These are phyloP conservation scores for Letharia lupina DNA, from an alignment of 495 filamentous ascomycete genomes.

Conservation along the genomic window DNA sequence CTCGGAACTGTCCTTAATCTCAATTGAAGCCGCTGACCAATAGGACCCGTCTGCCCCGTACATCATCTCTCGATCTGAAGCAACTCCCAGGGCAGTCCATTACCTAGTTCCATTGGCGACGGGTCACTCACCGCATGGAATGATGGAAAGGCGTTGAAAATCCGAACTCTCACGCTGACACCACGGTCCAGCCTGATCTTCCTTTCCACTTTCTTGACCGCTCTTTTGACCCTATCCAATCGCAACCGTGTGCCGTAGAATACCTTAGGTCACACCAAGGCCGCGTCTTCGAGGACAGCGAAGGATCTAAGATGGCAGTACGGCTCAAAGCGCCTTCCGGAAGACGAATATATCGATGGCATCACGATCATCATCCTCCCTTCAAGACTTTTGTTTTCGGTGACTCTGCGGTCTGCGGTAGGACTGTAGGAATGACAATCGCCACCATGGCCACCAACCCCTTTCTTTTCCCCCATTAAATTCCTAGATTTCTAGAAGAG, in stretches of 20 bases:
- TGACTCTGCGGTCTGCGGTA: neutral
- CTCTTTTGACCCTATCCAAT: conserved; percentile 6
- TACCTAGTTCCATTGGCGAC: neutral
- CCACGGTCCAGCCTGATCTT: conserved; percentile 1
- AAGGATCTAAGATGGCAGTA: neutral
- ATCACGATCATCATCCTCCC: neutral
- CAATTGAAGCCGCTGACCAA: neutral
- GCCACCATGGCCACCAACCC: neutral
- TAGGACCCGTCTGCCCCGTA: neutral
- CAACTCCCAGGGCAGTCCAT: neutral
- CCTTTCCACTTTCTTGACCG: neutral
- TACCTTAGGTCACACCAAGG: too few relatives aligned
- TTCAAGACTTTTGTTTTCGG: neutral
- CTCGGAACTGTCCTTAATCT: neutral
- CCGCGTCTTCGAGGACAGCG: neutral
- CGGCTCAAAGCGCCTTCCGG: neutral
- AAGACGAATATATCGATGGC: neutral
- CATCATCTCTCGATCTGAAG: neutral
- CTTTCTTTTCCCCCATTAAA: neutral
- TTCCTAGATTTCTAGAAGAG: neutral
- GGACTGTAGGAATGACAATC: too few relatives aligned
- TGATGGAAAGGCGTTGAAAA: neutral
- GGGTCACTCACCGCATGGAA: neutral
- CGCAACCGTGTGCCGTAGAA: neutral
- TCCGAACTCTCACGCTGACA: neutral